Percentiles rank a stretch among this genome's conserved stretches.
Conservation (phyloP, 257 asterid species). For the Mitragyna speciosa region DNA sequence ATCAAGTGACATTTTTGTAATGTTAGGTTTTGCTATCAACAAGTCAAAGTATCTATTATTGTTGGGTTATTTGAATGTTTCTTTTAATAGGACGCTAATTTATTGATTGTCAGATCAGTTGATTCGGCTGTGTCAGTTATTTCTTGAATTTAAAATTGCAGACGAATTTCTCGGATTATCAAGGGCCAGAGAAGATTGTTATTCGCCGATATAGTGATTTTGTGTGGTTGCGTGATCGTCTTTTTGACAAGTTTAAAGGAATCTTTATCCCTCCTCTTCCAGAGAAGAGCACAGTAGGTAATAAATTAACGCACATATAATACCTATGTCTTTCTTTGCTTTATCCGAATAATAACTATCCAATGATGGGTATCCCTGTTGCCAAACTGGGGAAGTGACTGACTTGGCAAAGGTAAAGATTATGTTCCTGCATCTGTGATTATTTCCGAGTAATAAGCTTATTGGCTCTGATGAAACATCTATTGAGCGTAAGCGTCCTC, state of each 20-base stretch:
- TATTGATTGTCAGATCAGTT: not conserved
- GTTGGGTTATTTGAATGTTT: not conserved
- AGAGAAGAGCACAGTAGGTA: slow-evolving; percentile 99
- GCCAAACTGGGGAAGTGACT: not conserved
- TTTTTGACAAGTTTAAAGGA: slow-evolving; percentile 92
- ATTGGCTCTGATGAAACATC: not conserved
- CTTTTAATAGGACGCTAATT: not conserved
- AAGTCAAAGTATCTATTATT: not conserved
- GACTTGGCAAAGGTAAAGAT: not conserved
- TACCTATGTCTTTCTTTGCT: slow-evolving; percentile 3
- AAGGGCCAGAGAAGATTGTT: slow-evolving; percentile 88
- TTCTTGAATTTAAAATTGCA: slow-evolving; percentile 34
- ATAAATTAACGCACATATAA: slow-evolving; percentile 14
- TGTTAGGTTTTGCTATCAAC: not conserved
- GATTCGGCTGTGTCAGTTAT: not conserved
- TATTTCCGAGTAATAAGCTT: not conserved
- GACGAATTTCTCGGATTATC: slow-evolving; percentile 89
- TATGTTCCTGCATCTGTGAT: not conserved
- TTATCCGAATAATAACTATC: not conserved
- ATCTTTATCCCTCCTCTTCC: slow-evolving; percentile 98
- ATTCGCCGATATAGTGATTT: slow-evolving; percentile 93
- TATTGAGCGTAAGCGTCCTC: too few species aligned
- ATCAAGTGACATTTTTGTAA: not conserved
- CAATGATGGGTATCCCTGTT: not conserved
- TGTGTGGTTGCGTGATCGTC: slow-evolving; percentile 91